These are phyloP conservation scores for Neonectria hederae DNA, from an alignment of 2,329 filamentous ascomycete genomes.

Conservation along the genomic window DNA sequence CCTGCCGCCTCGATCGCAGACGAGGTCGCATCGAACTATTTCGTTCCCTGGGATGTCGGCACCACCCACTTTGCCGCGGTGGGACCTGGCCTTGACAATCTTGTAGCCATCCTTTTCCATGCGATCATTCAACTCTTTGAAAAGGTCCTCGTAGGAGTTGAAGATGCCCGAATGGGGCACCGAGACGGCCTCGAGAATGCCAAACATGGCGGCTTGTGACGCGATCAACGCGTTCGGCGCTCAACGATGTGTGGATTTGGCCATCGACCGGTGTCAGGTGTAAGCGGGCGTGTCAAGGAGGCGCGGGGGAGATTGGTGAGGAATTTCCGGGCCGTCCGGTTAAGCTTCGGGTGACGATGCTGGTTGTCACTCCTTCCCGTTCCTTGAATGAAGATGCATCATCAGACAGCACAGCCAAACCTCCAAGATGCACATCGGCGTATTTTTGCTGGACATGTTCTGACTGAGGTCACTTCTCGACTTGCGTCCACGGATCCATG, in stretches of 20 bases:
- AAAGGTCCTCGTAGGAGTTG: constrained; percentile 53
- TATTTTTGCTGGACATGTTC: background rate
- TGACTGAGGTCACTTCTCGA: background rate
- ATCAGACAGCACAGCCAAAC: background rate
- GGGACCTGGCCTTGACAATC: constrained; percentile 56
- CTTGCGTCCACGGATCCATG: background rate
- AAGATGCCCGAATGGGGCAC: constrained; percentile 51
- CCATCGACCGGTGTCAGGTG: constrained; percentile 42
- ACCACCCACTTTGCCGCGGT: constrained; percentile 53
- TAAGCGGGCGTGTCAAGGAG: constrained; percentile 32
- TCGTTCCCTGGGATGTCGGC: constrained; percentile 54
- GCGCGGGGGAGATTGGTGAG: constrained; percentile 32
- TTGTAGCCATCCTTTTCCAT: constrained; percentile 58
- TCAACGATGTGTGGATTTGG: constrained; percentile 44
- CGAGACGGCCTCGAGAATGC: constrained; percentile 53
- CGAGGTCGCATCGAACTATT: constrained; percentile 56
- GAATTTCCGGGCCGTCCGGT: constrained; percentile 36
- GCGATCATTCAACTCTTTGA: constrained; percentile 51
- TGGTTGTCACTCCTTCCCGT: background rate
- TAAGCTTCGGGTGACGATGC: constrained; percentile 32
- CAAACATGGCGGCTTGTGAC: constrained; percentile 50
- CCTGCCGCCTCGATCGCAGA: constrained; percentile 56
- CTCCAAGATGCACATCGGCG: background rate
- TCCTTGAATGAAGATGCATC: background rate
- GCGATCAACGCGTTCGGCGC: constrained; percentile 41